Base-by-base conservation (phyloP, 1,139 yeast species). In the Yamadazyma mexicana region DNA sequence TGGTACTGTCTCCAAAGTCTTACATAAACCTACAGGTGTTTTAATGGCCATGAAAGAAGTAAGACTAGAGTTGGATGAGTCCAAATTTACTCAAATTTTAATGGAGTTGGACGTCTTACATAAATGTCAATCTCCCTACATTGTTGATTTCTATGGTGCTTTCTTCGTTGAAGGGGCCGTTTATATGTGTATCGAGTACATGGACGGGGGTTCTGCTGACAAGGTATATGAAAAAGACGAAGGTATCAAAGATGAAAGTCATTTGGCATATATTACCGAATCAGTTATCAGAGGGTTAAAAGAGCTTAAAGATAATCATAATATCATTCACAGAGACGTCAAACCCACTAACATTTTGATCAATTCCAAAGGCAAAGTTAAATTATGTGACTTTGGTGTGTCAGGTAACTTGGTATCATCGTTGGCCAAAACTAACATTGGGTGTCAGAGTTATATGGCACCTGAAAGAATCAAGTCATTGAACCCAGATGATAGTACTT, bases 361-460 rank as follows among this genome's bases (percentile, higher is more conserved):
- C 23, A 81, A 81, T 51, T 80, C 89, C 7, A 62, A 68, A 24
- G 99, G 99, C 17, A 83, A 85, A 50, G 88, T 94, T 26, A 94
- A 92, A 59, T 69, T 92, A 29, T 89, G 97, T 68, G 99, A 92
- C 65, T 92, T 92, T 63, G 99, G 99, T 33, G 98, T 92, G 17
- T 79, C 89, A 42, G 98, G 98, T 22, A 92, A 92, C 58, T 69
- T 92, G 46, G 98, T 92, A 27, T 97, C 98, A 1, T 88, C 96
- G 0, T 75, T 92, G 54, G 98, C 98, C 8, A 82, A 89, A 55
- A 92, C 99, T 0, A 92, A 92, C 56, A 91, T 92, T 52, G 99
- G 99, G 5, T 94, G 98, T 62, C 98, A 92, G 64, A 87, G 96
- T 4, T 92, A 92, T 64, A 94, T 94, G 98, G 98, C 98, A 0